Evolutionary conservation across 768 basidiomycete genomes (phyloP).

Genomic region (Xanthoconium purpureum): DNA sequence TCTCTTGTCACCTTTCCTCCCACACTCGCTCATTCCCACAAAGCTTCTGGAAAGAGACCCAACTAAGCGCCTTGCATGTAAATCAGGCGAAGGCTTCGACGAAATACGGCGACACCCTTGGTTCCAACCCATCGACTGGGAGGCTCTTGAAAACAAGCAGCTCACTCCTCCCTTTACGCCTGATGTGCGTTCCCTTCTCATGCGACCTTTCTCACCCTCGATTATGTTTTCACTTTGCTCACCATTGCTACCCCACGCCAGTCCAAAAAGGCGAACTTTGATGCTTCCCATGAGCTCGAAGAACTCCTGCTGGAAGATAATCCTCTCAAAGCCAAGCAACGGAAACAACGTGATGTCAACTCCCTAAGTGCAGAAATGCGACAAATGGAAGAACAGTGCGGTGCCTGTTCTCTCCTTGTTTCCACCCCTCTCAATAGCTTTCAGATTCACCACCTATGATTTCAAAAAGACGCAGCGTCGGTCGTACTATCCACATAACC

Average conservation of each 20-base stretch:
- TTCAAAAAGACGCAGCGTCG: slow-evolving; percentile 89
- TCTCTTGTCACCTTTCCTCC: slow-evolving; percentile 18
- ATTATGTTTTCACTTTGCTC: neutral
- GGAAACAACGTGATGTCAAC: slow-evolving; percentile 83
- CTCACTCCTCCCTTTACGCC: slow-evolving; percentile 83
- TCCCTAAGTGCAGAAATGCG: slow-evolving; percentile 88
- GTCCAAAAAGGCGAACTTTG: slow-evolving; percentile 99
- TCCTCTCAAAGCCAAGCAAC: slow-evolving; percentile 89
- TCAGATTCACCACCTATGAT: slow-evolving; percentile 87
- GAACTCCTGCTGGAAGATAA: slow-evolving; percentile 96
- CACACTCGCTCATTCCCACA: slow-evolving; percentile 5
- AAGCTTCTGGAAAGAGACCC: slow-evolving; percentile 89
- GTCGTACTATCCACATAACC: slow-evolving; percentile 87
- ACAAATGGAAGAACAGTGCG: slow-evolving; percentile 97
- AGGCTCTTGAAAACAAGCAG: slow-evolving; percentile 72
- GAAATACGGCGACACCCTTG: slow-evolving; percentile 80
- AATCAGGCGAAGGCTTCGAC: slow-evolving; percentile 73
- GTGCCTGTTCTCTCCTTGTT: slow-evolving; percentile 1
- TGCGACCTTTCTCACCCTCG: neutral
- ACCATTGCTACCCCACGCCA: slow-evolving; percentile 32
- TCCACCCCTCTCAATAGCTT: neutral
- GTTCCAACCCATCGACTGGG: slow-evolving; percentile 91
- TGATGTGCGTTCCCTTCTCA: slow-evolving; percentile 54
- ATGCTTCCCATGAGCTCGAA: slow-evolving; percentile 96
- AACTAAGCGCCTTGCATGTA: slow-evolving; percentile 77